phyloP scores from a whole-genome alignment of 2,329 filamentous ascomycete genomes.

The Nothophaeocryptopus gaeumannii region DNA sequence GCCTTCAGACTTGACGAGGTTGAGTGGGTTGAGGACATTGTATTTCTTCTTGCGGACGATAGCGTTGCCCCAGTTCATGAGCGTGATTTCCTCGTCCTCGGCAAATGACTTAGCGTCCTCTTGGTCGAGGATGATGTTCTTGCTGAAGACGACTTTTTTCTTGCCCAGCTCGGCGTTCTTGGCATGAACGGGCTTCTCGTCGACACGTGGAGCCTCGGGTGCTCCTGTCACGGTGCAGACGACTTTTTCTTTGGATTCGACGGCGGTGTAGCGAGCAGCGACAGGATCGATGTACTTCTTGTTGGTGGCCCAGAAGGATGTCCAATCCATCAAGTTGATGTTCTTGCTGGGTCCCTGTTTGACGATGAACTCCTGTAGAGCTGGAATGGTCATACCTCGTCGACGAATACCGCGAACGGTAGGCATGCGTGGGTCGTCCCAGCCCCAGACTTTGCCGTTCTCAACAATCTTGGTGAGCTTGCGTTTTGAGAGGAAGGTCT shows the following conservation, averaged over 20 bases:
- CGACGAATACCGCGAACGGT: constrained; percentile 76
- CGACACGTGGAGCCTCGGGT: constrained; percentile 49
- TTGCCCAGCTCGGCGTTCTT: constrained; percentile 83
- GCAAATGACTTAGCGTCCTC: constrained; percentile 78
- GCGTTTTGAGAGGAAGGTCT: constrained; percentile 78
- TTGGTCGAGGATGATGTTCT: constrained; percentile 77
- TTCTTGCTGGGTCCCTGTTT: constrained; percentile 82
- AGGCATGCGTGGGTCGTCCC: constrained; percentile 85
- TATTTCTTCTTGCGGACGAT: constrained; percentile 60
- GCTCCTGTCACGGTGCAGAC: constrained; percentile 32
- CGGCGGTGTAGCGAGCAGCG: constrained; percentile 50
- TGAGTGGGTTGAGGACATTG: constrained; percentile 51
- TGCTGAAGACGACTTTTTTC: constrained; percentile 80
- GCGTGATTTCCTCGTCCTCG: constrained; percentile 83
- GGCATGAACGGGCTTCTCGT: constrained; percentile 80
- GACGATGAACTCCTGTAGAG: constrained; percentile 78
- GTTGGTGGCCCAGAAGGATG: constrained; percentile 56
- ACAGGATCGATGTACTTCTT: constrained; percentile 54
- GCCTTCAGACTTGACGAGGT: constrained; percentile 49
- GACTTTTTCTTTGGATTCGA: constrained; percentile 69
- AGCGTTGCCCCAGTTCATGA: constrained; percentile 96
- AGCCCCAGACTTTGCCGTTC: constrained; percentile 71
- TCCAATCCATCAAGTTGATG: constrained; percentile 82
- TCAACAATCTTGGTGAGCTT: constrained; percentile 83
- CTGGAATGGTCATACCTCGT: constrained; percentile 74